Percentiles rank a stretch among this genome's conserved stretches.
Conservation (phyloP, 345 rosid species). For the Populus euphratica region DNA sequence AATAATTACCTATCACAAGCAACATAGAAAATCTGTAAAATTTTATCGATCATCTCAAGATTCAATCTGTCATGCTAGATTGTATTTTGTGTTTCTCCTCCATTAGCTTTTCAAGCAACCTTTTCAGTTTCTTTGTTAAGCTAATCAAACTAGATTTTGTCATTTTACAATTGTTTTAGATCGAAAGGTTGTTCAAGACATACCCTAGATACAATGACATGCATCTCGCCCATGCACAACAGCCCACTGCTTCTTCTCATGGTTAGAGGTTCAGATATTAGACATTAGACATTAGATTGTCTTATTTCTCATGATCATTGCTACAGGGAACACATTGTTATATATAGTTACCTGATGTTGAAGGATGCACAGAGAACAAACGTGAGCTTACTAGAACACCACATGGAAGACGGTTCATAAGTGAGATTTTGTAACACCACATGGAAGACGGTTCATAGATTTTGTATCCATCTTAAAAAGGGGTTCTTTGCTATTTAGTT, state of each 20-base stretch:
- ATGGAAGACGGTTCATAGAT: conserved; percentile 78
- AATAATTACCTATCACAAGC: background rate
- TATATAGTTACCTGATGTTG: conserved; percentile 60
- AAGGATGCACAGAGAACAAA: conserved; percentile 37
- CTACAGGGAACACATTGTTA: too few relatives aligned
- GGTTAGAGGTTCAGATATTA: background rate
- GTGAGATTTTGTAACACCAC: conserved; percentile 62
- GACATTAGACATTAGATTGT: background rate
- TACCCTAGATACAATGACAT: background rate
- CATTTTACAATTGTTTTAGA: background rate
- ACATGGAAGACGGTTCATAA: conserved; percentile 66
- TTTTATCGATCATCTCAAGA: background rate
- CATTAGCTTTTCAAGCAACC: background rate
- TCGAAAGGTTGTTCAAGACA: background rate
- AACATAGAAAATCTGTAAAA: background rate
- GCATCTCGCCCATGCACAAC: background rate
- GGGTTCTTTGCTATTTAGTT: background rate
- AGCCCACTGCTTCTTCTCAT: background rate
- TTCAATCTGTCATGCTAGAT: background rate
- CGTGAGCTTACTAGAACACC: conserved; percentile 81
- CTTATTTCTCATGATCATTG: background rate
- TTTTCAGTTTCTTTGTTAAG: background rate
- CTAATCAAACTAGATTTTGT: background rate
- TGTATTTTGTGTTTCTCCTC: background rate
- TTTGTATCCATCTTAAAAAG: background rate